phyloP scores from a whole-genome alignment of 208 protist genomes.

The Trichomonas gallinae region DNA sequence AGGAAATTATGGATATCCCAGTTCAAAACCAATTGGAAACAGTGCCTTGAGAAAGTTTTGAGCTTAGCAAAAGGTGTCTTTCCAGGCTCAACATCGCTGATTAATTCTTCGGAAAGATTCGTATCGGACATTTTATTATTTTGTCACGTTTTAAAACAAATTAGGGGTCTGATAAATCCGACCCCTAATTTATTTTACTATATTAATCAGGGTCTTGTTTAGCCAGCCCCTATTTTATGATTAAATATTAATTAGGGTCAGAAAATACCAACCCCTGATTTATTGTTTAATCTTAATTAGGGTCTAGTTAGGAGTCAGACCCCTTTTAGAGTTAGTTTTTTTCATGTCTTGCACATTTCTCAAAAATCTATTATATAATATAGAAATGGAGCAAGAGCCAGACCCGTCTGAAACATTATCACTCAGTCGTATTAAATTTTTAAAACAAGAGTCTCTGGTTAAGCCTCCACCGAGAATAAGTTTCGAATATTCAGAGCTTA shows the following conservation, averaged over 20 bases:
- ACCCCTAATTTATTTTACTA: too few species aligned
- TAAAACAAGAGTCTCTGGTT: not conserved
- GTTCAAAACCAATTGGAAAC: not conserved
- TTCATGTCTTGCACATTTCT: not conserved
- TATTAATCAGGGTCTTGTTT: too few species aligned
- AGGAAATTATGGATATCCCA: constrained; percentile 19
- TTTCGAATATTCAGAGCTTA: not conserved
- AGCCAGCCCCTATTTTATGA: too few species aligned
- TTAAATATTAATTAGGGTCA: too few species aligned
- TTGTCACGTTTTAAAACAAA: not conserved
- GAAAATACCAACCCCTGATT: too few species aligned
- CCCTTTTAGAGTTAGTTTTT: too few species aligned
- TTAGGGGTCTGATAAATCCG: too few species aligned
- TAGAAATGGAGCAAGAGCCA: not conserved
- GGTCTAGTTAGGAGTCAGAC: too few species aligned
- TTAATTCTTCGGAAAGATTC: not conserved
- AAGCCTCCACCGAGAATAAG: not conserved
- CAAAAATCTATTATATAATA: not conserved
- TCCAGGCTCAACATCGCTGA: not conserved
- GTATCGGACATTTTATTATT: not conserved
- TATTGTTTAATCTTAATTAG: too few species aligned
- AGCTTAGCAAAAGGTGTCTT: not conserved
- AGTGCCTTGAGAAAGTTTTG: not conserved
- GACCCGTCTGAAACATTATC: not conserved
- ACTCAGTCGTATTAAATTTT: not conserved